Conservation (phyloP, 495 filamentous ascomycete species). For the Neurospora cerealis region DNA sequence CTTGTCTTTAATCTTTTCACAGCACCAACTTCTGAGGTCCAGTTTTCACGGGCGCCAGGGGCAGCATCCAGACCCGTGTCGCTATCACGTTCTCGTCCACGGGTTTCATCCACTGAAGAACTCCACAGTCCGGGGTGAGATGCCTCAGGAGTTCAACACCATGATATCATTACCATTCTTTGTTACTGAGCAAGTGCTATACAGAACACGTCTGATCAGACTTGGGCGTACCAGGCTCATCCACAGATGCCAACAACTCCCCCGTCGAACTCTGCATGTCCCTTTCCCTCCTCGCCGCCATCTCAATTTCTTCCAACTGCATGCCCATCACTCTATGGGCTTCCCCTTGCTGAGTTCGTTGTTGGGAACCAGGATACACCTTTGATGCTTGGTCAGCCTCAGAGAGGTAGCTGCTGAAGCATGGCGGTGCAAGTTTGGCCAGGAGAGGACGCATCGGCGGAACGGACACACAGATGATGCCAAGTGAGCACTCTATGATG, state of each 20-base stretch:
- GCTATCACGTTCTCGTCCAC: not conserved
- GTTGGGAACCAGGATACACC: not conserved
- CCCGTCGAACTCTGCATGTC: not conserved
- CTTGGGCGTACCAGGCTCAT: not conserved
- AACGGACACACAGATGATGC: slow-evolving; percentile 22
- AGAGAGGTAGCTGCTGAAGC: not conserved
- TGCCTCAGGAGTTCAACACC: not conserved
- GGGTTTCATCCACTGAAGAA: not conserved
- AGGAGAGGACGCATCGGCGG: slow-evolving; percentile 20
- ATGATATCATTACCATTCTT: not conserved
- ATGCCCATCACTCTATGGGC: slow-evolving; percentile 5
- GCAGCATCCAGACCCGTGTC: not conserved
- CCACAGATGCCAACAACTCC: not conserved
- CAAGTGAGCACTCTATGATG: slow-evolving; percentile 20
- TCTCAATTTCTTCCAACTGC: slow-evolving; percentile 9
- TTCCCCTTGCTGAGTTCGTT: not conserved
- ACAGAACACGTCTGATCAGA: not conserved
- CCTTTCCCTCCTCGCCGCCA: not conserved
- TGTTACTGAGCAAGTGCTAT: not conserved
- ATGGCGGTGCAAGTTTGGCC: slow-evolving; percentile 3
- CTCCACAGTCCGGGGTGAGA: not conserved
- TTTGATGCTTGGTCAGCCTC: not conserved
- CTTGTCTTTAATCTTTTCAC: not conserved
- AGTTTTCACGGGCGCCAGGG: not conserved
- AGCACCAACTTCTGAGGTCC: not conserved